phyloP scores from a whole-genome alignment of 2,329 filamentous ascomycete genomes.

The Ceratocystis colombiana region DNA sequence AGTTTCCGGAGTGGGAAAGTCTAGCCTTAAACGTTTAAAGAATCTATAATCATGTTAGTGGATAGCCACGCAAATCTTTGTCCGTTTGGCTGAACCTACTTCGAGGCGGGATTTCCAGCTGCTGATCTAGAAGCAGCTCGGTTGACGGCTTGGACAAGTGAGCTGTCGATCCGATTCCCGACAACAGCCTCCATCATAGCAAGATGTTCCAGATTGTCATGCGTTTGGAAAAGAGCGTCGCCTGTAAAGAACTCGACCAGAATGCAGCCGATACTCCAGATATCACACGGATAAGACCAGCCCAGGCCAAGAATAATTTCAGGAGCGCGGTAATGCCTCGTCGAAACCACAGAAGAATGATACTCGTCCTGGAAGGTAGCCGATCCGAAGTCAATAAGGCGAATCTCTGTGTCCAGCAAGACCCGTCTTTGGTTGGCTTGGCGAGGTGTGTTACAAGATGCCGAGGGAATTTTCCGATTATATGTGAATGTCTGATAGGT shows the following conservation, averaged over 20 bases:
- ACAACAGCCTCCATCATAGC: slow-evolving; percentile 68
- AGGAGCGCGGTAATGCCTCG: slow-evolving; percentile 58
- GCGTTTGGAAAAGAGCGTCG: slow-evolving; percentile 61
- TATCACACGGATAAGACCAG: slow-evolving; percentile 62
- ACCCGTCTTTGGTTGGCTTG: slow-evolving; percentile 55
- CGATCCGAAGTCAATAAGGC: slow-evolving; percentile 61
- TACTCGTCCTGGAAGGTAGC: slow-evolving; percentile 65
- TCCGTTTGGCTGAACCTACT: slow-evolving; percentile 39
- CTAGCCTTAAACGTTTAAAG: slow-evolving; percentile 55
- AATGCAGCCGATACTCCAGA: slow-evolving; percentile 66
- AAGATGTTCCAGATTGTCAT: slow-evolving; percentile 61
- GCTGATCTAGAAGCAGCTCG: slow-evolving; percentile 46
- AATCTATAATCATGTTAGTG: slow-evolving; percentile 38
- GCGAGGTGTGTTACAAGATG: slow-evolving; percentile 49
- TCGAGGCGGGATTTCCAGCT: slow-evolving; percentile 51
- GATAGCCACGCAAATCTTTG: neutral
- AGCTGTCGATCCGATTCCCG: slow-evolving; percentile 47
- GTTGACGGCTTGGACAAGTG: slow-evolving; percentile 48
- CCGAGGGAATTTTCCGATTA: slow-evolving; percentile 58
- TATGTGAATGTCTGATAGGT: slow-evolving; percentile 62
- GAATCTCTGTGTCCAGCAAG: slow-evolving; percentile 57
- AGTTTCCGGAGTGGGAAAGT: slow-evolving; percentile 55
- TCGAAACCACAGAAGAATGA: slow-evolving; percentile 61
- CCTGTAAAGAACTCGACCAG: slow-evolving; percentile 63
- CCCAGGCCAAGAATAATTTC: slow-evolving; percentile 62